Evolutionary conservation across 345 rosid species (phyloP).

Genomic region (Brassica rapa): DNA sequence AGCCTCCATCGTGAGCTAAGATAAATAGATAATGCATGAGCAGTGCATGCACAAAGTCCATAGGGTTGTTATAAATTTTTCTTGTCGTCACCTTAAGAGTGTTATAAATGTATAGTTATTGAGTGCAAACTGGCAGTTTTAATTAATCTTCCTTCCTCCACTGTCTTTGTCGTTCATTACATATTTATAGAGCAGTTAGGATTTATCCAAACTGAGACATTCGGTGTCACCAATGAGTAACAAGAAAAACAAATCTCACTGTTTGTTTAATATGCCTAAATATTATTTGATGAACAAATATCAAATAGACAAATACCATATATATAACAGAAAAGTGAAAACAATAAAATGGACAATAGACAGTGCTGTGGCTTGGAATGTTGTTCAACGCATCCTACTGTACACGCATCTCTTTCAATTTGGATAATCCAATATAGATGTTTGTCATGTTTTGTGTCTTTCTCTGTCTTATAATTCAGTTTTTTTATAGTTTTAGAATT

Average conservation of each 20-base stretch:
- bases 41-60: conserved; percentile 28
- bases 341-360: conserved; percentile 4
- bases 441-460: conserved; percentile 2
- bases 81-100: neutral
- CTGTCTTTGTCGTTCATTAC: conserved; percentile 34
- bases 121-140: conserved; percentile 38
- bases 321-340: neutral
- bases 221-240: conserved; percentile 9
- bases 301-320: neutral
- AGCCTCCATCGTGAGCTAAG: neutral
- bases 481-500: conserved; percentile 1
- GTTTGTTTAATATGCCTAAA: neutral
- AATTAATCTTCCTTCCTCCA: conserved; percentile 7
- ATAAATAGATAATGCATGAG: conserved; percentile 1
- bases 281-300: neutral
- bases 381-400: conserved; percentile 20
- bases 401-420: conserved; percentile 27
- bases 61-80: conserved; percentile 18
- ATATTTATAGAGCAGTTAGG: conserved; percentile 29
- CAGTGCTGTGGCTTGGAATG: conserved; percentile 23
- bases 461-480: neutral
- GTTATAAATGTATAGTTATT: neutral
- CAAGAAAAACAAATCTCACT: neutral
- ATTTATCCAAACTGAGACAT: neutral
- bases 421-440: neutral